Percentiles rank a stretch among this genome's conserved stretches.
Evolutionary conservation across 2,329 filamentous ascomycete species (phyloP).

Genomic region (Truncatella angustata): DNA sequence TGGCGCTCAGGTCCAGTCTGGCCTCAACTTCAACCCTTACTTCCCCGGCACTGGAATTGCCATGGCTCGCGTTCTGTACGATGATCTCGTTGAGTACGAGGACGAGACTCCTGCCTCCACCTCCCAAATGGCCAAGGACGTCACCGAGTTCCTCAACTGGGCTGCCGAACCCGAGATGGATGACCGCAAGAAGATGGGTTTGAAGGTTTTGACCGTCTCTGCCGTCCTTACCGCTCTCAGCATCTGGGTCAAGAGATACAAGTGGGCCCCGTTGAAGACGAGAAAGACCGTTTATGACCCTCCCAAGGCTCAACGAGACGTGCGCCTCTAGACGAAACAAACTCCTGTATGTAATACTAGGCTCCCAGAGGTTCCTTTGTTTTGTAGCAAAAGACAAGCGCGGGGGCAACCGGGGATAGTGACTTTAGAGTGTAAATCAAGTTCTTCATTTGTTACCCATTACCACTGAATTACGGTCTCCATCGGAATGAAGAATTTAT

Average conservation of each 20-base stretch:
- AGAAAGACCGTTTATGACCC: conserved; percentile 90
- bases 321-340: conserved; percentile 41
- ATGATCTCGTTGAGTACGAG: conserved; percentile 96
- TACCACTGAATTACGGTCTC: too few species aligned
- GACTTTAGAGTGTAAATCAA: conserved; percentile 41
- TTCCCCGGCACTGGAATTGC: conserved; percentile 99
- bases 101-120: conserved; percentile 91
- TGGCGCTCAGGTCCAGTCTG: conserved; percentile 78
- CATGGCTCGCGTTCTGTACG: conserved; percentile 98
- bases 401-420: conserved; percentile 27
- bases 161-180: conserved; percentile 99
- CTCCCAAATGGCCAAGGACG: conserved; percentile 99
- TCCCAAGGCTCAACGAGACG: conserved; percentile 53
- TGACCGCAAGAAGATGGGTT: conserved; percentile 98
- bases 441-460: conserved; percentile 23
- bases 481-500: too few species aligned
- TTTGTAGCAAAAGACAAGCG: conserved; percentile 23
- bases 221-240: conserved; percentile 79
- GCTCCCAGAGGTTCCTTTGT: conserved; percentile 29
- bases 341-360: conserved; percentile 31
- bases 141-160: conserved; percentile 99
- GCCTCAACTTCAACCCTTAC: conserved; percentile 99
- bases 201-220: conserved; percentile 87
- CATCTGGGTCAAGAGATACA: conserved; percentile 99
- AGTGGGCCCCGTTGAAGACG: conserved; percentile 95